A percentile compares a stretch with the other conserved stretches of the same genome.
These are phyloP conservation scores for Rhazya stricta DNA, from an alignment of 257 asterid species.

Conservation along the genomic window DNA sequence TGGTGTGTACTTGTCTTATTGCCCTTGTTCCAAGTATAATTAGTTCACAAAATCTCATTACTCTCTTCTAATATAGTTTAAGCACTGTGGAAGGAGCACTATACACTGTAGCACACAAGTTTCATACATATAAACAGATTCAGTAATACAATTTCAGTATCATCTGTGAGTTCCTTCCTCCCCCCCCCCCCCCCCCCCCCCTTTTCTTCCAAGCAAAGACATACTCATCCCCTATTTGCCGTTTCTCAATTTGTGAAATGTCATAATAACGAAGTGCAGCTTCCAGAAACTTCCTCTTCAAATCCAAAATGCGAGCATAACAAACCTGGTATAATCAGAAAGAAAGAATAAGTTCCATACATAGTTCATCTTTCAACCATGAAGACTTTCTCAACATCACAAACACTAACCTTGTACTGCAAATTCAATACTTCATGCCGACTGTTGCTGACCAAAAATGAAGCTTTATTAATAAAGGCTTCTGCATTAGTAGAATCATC, in stretches of 20 bases:
- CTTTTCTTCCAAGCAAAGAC: constrained; percentile 23
- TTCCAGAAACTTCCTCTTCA: constrained; percentile 96
- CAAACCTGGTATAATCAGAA: constrained; percentile 58
- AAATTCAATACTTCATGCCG: constrained; percentile 85
- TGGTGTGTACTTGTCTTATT: background rate
- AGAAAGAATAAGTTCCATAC: background rate
- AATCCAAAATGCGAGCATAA: constrained; percentile 90
- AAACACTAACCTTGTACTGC: constrained; percentile 70
- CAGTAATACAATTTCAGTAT: background rate
- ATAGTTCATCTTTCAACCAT: constrained; percentile 3
- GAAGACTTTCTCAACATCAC: constrained; percentile 6
- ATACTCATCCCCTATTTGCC: constrained; percentile 93
- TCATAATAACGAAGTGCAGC: constrained; percentile 97
- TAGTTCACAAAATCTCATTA: background rate
- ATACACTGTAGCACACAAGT: too few relatives aligned
- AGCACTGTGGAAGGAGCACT: background rate
- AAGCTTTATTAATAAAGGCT: constrained; percentile 95
- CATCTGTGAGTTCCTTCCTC: background rate
- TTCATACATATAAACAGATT: background rate
- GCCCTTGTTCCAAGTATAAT: background rate
- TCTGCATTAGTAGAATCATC: constrained; percentile 98
- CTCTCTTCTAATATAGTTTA: background rate
- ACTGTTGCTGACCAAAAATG: constrained; percentile 88
- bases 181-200: too few relatives aligned
- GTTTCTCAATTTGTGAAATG: constrained; percentile 96